Base-by-base conservation (phyloP, 2,329 filamentous ascomycete species). In the Paradendryphiella salina region DNA sequence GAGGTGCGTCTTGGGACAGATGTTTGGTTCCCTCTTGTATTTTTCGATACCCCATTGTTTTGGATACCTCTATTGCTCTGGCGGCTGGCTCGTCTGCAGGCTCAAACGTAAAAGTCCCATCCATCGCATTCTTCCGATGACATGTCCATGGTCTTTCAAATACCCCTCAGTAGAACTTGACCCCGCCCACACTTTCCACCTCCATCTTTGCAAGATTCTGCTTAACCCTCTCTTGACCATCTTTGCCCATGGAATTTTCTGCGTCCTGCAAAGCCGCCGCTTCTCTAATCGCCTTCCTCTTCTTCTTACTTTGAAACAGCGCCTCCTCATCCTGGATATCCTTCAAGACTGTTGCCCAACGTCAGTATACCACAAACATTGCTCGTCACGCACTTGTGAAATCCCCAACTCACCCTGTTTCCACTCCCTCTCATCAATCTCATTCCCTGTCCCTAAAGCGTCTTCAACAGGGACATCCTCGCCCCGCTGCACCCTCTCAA, bases 391-490 rank as follows among this genome's bases (percentile, higher is more conserved):
- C n/a, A 15, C 10, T 20, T 7, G 2, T 8, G 9, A 8, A 8
- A 44, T 17, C 17, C 21, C 20, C 39, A 13, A 73, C 81, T 68
- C 76, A 88, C 90, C 84, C 70, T 95, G 86, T 74, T 93, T 88
- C 95, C 94, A 99, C 64, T 91, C 89, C 56, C 81, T 78, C 75
- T 99, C 94, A 68, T 83, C 84, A 59, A 81, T 81, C 35, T 81
- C 76, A 65, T 94, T 84, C 0, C 90, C 91, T 0, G 89, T 89
- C 3, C 94, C 93, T 41, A 99, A 73, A 32, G 85, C 76, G 66
- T 84, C 85, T 70, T 94, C 90, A 2, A 97, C 91, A 72, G 97
- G 90, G 13, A 73, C 70, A 21, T 69, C 56, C 53, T 71, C 69
- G 2, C 69, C 68, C 3, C 54, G 57, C 52, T 69, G 65, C 44